A percentile compares a stretch with the other conserved stretches of the same genome.
Evolutionary conservation across 2,329 filamentous ascomycete genomes (phyloP).

Genomic region (Neobulgaria alba): DNA sequence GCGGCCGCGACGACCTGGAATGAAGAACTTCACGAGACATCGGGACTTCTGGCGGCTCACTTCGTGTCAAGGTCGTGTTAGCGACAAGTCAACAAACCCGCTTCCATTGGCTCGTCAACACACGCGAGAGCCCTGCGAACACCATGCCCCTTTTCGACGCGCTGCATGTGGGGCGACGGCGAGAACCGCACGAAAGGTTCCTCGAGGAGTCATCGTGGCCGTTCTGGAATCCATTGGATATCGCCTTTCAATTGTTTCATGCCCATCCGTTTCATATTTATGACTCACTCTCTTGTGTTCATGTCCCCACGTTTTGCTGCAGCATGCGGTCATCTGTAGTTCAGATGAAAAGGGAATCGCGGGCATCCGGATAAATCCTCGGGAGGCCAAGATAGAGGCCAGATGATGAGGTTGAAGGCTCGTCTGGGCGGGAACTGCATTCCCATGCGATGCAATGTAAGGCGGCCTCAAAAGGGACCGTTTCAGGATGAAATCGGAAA

Average conservation of each 20-base stretch:
- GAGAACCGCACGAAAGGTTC: conserved; percentile 9
- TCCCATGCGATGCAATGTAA: no score
- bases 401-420: no score
- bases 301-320: conserved; percentile 17
- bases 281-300: conserved; percentile 23
- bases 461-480: no score
- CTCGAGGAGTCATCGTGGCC: conserved; percentile 14
- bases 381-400: conserved; percentile 4
- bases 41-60: conserved; percentile 14
- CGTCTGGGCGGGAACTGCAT: no score
- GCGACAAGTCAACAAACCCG: conserved; percentile 8
- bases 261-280: conserved; percentile 22
- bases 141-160: conserved; percentile 14
- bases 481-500: no score
- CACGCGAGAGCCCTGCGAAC: conserved; percentile 17
- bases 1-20: background rate
- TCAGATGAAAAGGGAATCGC: no score
- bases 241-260: conserved; percentile 18
- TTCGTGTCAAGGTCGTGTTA: conserved; percentile 24
- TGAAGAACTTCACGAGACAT: background rate
- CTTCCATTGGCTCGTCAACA: conserved; percentile 16
- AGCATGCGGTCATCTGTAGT: conserved; percentile 15
- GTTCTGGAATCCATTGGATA: conserved; percentile 8
- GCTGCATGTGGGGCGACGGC: conserved; percentile 17
- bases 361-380: conserved; percentile 5